Evolutionary conservation across 2,329 filamentous ascomycete genomes (phyloP), one percentile per base, ranked within the genome.

Genomic region (Epichloe elymi): DNA sequence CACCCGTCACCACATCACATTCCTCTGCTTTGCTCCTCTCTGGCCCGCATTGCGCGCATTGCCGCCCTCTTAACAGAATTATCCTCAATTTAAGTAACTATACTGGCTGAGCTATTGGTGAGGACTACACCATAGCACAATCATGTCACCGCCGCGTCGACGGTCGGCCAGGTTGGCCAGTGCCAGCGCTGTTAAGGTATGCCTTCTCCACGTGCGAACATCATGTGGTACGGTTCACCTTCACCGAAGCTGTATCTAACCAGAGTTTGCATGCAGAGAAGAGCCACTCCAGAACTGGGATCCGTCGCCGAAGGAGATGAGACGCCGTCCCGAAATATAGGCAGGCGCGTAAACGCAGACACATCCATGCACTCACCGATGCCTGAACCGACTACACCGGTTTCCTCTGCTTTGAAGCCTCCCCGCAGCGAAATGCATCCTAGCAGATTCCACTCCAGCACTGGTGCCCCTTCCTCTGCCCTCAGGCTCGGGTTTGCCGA

Each of bases 381-480:
- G 61, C 63, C 70, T 38, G 58, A 59, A 46, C 69, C 70, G 4
- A 62, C 61, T 30, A 84, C 86, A 1, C 88, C 88, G 5, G 79
- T 79, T 39, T 77, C 75, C 14, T 80, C 81, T 4, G 76, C 81
- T 5, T 71, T 85, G 58, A 85, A 86, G 69, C 86, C 88, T 23
- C 73, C 84, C 46, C 76, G 76, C 56, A 80, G 83, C 53, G 89
- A 95, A 65, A 96, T 96, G 90, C 90, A 96, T 64, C 91, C 91
- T 8, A 86, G 86, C 70, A 86, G 86, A 63, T 79, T 81, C 51
- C 88, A 93, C 52, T 76, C 79, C 56, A 90, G 86, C 20, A 85
- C 82, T 55, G 86, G 85, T 50, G 74, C 86, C 43, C 79, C 85
- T 2, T 89, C 93, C 26, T 88, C 89, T 11, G 88, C 85, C 5